Percentiles rank a stretch among this genome's conserved stretches.
Conservation (phyloP, 192 early-diverging fungal genomes). For the Jimgerdemannia lactiflua region DNA sequence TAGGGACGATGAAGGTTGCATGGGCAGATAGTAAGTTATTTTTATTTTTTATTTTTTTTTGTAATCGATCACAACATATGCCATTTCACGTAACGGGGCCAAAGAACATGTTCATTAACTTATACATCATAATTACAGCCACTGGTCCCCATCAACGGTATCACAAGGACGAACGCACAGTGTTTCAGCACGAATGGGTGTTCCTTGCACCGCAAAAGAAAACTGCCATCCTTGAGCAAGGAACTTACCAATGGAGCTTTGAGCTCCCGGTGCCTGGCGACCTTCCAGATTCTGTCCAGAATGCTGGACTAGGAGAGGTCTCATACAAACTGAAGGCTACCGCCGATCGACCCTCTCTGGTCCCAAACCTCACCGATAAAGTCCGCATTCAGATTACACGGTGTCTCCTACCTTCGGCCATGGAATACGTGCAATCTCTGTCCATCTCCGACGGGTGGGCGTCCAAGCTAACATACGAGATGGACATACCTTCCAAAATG, state of each 20-base stretch:
- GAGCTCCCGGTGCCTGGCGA: constrained; percentile 56
- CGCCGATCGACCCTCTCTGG: constrained; percentile 51
- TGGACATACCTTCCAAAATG: constrained; percentile 47
- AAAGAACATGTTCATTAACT: not conserved
- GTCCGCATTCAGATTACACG: constrained; percentile 39
- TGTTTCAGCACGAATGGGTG: constrained; percentile 50
- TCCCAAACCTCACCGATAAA: constrained; percentile 35
- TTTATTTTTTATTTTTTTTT: not conserved
- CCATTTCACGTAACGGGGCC: not conserved
- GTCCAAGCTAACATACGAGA: constrained; percentile 51
- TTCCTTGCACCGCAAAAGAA: constrained; percentile 46
- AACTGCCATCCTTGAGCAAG: constrained; percentile 24
- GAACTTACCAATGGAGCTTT: constrained; percentile 48
- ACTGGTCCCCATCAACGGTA: constrained; percentile 27
- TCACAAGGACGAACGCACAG: constrained; percentile 23
- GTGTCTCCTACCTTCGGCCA: constrained; percentile 43
- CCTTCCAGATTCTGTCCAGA: constrained; percentile 54
- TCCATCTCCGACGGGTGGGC: constrained; percentile 56
- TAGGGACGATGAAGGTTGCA: constrained; percentile 47
- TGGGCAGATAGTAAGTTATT: constrained; percentile 39
- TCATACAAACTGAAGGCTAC: constrained; percentile 46
- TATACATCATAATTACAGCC: constrained; percentile 3
- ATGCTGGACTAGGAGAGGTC: constrained; percentile 43
- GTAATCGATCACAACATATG: not conserved
- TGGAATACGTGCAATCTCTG: constrained; percentile 45